phyloP scores from a whole-genome alignment of 768 basidiomycete genomes.

The Amanita rubescens region DNA sequence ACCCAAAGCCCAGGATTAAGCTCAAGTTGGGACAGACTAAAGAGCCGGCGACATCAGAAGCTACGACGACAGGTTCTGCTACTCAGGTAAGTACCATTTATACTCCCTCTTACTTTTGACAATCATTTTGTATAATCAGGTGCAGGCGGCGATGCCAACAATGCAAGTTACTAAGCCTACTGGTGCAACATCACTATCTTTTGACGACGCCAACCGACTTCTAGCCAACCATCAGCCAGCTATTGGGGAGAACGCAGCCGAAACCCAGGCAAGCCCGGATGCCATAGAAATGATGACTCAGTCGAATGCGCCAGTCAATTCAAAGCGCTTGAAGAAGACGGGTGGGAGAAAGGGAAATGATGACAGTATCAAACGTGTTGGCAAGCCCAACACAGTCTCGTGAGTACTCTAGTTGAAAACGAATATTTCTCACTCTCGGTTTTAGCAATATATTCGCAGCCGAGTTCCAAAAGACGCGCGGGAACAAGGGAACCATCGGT shows the following conservation, averaged over 20 bases:
- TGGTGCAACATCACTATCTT: no score
- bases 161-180: no score
- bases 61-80: background rate
- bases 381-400: background rate
- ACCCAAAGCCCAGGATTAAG: background rate
- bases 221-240: background rate
- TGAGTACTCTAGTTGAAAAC: conserved; percentile 1
- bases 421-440: background rate
- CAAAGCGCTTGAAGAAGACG: background rate
- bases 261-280: background rate
- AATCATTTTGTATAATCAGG: background rate
- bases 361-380: background rate
- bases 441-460: background rate
- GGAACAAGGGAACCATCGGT: background rate
- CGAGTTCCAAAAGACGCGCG: background rate
- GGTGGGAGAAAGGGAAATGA: background rate
- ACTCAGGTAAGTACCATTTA: background rate
- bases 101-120: background rate
- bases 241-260: background rate
- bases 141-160: background rate
- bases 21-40: background rate
- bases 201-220: background rate
- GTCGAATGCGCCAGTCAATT: background rate
- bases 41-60: background rate
- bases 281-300: background rate